A percentile compares a stretch with the other conserved stretches of the same genome.
These are phyloP conservation scores for Kluyveromyces siamensis DNA, from an alignment of 805 yeast species.

Conservation along the genomic window DNA sequence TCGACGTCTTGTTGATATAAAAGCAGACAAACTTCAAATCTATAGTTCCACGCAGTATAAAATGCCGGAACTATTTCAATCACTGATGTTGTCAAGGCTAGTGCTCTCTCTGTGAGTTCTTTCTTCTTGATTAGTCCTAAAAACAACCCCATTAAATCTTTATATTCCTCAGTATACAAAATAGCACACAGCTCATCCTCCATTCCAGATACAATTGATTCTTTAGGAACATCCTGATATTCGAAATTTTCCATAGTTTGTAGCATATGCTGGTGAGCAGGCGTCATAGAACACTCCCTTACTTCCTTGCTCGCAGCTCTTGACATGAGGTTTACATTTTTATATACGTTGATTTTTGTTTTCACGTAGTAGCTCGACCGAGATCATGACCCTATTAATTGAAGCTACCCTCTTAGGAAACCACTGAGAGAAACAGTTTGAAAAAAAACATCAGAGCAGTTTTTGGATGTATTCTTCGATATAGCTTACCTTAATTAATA, in stretches of 20 bases:
- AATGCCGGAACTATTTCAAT: conserved; percentile 76
- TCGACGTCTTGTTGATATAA: conserved; percentile 25
- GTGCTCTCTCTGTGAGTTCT: conserved; percentile 65
- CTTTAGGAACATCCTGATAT: conserved; percentile 37
- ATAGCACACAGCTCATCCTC: conserved; percentile 47
- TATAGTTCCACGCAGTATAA: conserved; percentile 80
- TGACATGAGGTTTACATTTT: too few species aligned
- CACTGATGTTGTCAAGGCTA: conserved; percentile 53
- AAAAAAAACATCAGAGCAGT: neutral
- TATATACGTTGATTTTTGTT: neutral
- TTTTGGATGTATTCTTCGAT: too few species aligned
- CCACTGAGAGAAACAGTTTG: neutral
- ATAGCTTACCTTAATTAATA: too few species aligned
- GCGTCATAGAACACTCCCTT: neutral
- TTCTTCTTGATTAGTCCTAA: conserved; percentile 47
- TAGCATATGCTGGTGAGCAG: neutral
- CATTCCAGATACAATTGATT: conserved; percentile 35
- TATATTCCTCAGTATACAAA: conserved; percentile 65
- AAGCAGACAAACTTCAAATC: conserved; percentile 42
- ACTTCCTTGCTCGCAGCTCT: neutral
- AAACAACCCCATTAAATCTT: conserved; percentile 47
- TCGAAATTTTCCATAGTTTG: conserved; percentile 16
- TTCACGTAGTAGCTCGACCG: too few species aligned
- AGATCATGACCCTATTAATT: too few species aligned
- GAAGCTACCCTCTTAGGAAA: neutral